These are phyloP conservation scores for Termitomyces eurrhizus DNA, from an alignment of 768 basidiomycete genomes.

Conservation along the genomic window DNA sequence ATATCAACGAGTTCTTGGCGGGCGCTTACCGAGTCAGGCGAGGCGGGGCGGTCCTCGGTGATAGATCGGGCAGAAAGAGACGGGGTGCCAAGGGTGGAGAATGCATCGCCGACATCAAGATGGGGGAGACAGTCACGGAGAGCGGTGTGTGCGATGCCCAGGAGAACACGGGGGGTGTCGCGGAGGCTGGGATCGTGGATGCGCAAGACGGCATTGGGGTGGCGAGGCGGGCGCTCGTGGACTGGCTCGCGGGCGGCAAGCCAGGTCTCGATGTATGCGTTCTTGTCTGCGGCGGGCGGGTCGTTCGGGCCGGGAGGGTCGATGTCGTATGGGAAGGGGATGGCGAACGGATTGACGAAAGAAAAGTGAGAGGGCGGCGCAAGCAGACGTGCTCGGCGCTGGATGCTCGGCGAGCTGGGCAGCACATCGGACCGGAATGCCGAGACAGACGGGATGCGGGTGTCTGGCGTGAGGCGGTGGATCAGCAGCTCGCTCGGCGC, in stretches of 20 bases:
- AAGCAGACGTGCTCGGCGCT: slow-evolving; percentile 65
- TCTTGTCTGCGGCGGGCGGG: slow-evolving; percentile 47
- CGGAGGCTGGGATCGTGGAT: slow-evolving; percentile 48
- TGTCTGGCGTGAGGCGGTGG: slow-evolving; percentile 55
- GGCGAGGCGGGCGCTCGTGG: slow-evolving; percentile 20
- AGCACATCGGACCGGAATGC: slow-evolving; percentile 50
- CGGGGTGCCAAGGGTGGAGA: slow-evolving; percentile 60
- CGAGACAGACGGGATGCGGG: slow-evolving; percentile 45
- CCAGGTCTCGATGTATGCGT: slow-evolving; percentile 73
- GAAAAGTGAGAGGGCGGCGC: slow-evolving; percentile 63
- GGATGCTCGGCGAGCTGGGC: slow-evolving; percentile 53
- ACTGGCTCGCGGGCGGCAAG: slow-evolving; percentile 61
- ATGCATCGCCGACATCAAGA: slow-evolving; percentile 84
- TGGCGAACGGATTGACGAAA: slow-evolving; percentile 78
- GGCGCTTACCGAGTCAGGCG: slow-evolving; percentile 35
- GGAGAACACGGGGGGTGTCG: slow-evolving; percentile 52
- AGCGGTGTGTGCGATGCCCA: slow-evolving; percentile 69
- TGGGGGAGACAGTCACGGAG: slow-evolving; percentile 77
- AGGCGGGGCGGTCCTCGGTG: slow-evolving; percentile 29
- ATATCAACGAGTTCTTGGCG: slow-evolving; percentile 78
- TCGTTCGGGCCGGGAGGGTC: slow-evolving; percentile 35
- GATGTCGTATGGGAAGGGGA: slow-evolving; percentile 81
- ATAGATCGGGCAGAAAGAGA: slow-evolving; percentile 39
- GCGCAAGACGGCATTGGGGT: slow-evolving; percentile 22
- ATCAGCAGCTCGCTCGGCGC: slow-evolving; percentile 26